Evolutionary conservation across 73 alveolate genomes (phyloP), one percentile per base, ranked within the genome.

Genomic region (Paramecium tetraurelia): DNA sequence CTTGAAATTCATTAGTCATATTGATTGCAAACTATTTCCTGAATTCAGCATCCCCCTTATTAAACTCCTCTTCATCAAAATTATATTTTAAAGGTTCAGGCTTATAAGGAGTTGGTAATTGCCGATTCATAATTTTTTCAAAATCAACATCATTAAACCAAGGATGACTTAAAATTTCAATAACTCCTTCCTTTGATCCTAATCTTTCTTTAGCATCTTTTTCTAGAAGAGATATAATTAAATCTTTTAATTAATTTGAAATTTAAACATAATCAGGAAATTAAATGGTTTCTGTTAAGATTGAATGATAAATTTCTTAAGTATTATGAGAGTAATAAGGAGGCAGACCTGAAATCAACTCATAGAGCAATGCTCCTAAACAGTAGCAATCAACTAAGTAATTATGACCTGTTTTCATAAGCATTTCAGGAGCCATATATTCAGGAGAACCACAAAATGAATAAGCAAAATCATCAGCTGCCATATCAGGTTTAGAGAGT

Each of bases 161-260:
- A 41, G 92, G 87, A 31, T 89, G 95, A 38, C 86, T 92, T 27
- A 89, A 35, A 31, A 93, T 92, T 75, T 93, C 95, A 43, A 59
- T 57, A 21, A 92, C 80, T 0, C 96, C 96, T 22, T 44, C 72
- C 20, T 68, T 71, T 29, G 94, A 80, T 27, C 99, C 99, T 84
- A 97, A 50, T 93, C 99, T 96, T 92, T 93, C 89, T 46, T 41
- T 58, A 5, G 99, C 99, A 44, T 97, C 97, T 89, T 97, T 97
- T 35, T 86, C 86, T 12, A 97, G 83, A 63, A 97, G 86, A 0
- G 95, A 95, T 59, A 59, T 85, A 46, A 97, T 85, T 48, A 97
- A 93, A 46, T 89, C 93, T 20, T 95, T 95, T 8, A 96, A 93
- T 24, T 86, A 77, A 12, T 58, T 53, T 14, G 95, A 77, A 3